These are phyloP conservation scores for Cutaneotrichosporon cavernicola DNA, from an alignment of 1,284 basidiomycete species.

Conservation along the genomic window DNA sequence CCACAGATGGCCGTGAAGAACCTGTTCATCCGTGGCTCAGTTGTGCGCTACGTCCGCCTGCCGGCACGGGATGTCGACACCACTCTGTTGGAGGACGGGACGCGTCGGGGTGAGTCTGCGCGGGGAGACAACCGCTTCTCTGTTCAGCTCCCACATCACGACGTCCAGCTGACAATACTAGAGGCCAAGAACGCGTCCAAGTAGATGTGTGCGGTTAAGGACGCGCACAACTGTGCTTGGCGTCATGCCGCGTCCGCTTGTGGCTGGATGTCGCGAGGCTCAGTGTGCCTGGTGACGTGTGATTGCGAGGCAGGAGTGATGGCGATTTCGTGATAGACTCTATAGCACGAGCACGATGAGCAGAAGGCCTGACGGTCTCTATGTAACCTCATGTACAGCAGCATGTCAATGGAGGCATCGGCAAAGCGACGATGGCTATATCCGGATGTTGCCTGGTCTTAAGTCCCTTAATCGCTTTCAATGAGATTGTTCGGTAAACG, in stretches of 20 bases:
- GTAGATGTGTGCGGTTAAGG: conserved; percentile 6
- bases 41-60: conserved; percentile 94
- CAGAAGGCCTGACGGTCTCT: neutral
- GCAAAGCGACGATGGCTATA: no score
- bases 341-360: neutral
- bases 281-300: neutral
- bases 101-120: conserved; percentile 72
- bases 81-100: conserved; percentile 94
- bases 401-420: neutral
- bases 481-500: neutral
- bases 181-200: conserved; percentile 14
- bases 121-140: neutral
- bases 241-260: neutral
- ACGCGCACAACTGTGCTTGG: no score
- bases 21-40: conserved; percentile 97
- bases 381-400: conserved; percentile 10
- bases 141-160: neutral
- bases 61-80: conserved; percentile 92
- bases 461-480: neutral
- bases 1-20: conserved; percentile 95
- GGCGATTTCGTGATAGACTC: neutral
- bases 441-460: no score
- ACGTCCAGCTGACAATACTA: neutral
- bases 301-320: neutral
- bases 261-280: neutral